Evolutionary conservation across 2,329 filamentous ascomycete species (phyloP), one percentile per base, ranked within the genome.

Genomic region (Neonectria hederae): DNA sequence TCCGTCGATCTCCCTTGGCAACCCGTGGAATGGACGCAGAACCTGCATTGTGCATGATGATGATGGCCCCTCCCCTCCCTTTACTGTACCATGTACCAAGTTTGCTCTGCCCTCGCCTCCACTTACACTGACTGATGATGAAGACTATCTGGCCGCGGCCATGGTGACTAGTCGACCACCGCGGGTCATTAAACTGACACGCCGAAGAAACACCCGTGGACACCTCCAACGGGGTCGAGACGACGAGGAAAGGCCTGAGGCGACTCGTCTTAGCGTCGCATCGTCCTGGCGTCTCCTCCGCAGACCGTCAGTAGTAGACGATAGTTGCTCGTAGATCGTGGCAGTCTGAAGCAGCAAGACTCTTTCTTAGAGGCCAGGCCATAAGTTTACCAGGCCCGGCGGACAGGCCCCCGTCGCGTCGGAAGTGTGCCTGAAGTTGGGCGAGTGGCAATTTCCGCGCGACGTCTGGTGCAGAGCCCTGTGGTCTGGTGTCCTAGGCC

Each of bases 391-490:
- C 43, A 46, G 43, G 43, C 22, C 28, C 21, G 17, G 43, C 26
- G 42, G 53, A 49, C 43, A 59, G 61, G 54, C 54, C 49, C 26
- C n/a, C n/a, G n/a, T n/a, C n/a, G n/a, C 43, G 52, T 65, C 48
- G 63, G 59, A 24, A 57, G 59, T 46, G 53, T 66, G 64, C 61
- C 64, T 66, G 64, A 64, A 48, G 53, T 59, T 42, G 52, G 52
- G 60, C 42, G 51, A 19, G 49, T 58, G 61, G 56, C 61, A 63
- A 66, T 66, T 66, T 66, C 64, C 60, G 56, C 61, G 56, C 60
- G 49, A 62, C 56, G 22, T 59, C 55, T 54, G 54, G 54, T 63
- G 49, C 38, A 40, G 52, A 53, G 49, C 32, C 51, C 28, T 63
- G 54, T 49, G 48, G 45, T 54, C 32, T 53, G 45, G 56, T 45